Conservation (phyloP, 2,329 filamentous ascomycete species). For the Botrytis byssoidea region DNA sequence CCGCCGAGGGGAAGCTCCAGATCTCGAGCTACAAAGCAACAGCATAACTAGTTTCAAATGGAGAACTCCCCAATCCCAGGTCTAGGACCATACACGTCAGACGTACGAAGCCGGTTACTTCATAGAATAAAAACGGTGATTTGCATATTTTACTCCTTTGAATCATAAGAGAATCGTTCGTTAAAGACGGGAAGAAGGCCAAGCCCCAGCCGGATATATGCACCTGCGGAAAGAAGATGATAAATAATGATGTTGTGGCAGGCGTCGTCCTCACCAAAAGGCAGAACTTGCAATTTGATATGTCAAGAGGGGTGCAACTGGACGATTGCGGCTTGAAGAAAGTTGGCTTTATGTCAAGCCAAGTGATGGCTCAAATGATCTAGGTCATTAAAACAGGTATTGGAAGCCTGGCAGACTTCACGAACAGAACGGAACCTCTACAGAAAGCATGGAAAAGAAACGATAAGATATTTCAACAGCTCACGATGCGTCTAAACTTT, state of each 20-base stretch:
- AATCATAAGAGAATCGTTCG: background rate
- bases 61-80: background rate
- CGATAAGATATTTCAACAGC: background rate
- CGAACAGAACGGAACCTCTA: background rate
- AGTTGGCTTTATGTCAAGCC: background rate
- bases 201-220: background rate
- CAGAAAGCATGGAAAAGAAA: background rate
- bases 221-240: background rate
- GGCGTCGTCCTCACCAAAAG: background rate
- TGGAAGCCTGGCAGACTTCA: background rate
- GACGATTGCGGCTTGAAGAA: background rate
- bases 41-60: background rate
- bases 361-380: background rate
- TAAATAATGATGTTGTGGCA: background rate
- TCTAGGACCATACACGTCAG: background rate
- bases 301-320: background rate
- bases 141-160: background rate
- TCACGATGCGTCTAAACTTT: background rate
- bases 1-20: background rate
- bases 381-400: background rate
- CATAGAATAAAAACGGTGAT: background rate
- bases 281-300: background rate
- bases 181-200: background rate
- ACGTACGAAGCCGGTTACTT: background rate
- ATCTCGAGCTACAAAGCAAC: conserved; percentile 5